Base-by-base conservation (phyloP, 2,329 filamentous ascomycete genomes). In the Cladosporium halotolerans region DNA sequence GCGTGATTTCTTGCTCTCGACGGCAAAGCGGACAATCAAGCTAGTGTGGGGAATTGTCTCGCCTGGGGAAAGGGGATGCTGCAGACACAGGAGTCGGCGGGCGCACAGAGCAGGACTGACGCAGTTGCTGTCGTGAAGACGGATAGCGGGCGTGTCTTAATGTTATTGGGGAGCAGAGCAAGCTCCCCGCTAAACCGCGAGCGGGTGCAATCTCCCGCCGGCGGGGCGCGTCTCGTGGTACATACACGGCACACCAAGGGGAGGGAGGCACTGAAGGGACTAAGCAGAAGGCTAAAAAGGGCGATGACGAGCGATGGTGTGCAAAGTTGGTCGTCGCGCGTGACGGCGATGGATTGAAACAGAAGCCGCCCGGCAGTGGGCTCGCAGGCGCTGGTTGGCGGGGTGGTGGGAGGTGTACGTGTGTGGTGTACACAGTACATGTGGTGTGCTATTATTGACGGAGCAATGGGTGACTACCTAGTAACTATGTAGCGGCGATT, bases 11-110 rank as follows among this genome's bases (percentile, higher is more conserved):
- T 28, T 7, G 4, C 23, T 28, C 23, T 28, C 23, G 23, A 28
- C 23, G 23, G 23, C 23, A 28, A 28, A 28, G 23, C 23, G 23
- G 23, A 28, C 23, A 28, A 28, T 28, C 23, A 28, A 51, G 47
- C 47, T 50, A 14, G 13, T 50, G 47, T 50, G 47, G 47, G 42
- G 36, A 32, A 14, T 16, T 44, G 39, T 51, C 47, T 43, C 13
- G 45, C 45, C 32, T 51, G 40, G 40, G 10, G 47, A 51, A 51
- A 51, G 47, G 47, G 47, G 47, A 43, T 51, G 47, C 47, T 28
- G 23, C 23, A 51, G 39, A 32, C 40, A 47, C 31, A 44, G 47
- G 47, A 43, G 47, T 28, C 23, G 23, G 23, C 23, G 23, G 23
- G 23, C 23, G 23, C 23, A 39, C 13, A 39, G 36, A 28, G 39